These are phyloP conservation scores for Moringa oleifera DNA, from an alignment of 345 rosid genomes.

Conservation along the genomic window DNA sequence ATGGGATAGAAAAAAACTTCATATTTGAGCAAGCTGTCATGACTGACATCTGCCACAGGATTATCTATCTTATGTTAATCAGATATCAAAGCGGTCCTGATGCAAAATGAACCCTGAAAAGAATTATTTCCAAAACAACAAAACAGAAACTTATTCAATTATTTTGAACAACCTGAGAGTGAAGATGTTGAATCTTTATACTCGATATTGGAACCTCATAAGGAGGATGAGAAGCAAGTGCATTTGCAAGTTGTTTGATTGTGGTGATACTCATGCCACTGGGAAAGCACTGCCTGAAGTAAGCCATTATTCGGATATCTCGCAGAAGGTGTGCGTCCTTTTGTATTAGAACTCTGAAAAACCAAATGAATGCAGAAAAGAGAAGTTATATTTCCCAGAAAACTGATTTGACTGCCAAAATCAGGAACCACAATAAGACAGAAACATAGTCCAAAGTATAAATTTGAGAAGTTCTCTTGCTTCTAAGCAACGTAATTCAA, in stretches of 20 bases:
- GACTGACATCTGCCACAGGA: background rate
- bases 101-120: background rate
- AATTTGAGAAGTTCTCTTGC: background rate
- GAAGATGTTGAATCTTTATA: constrained; percentile 73
- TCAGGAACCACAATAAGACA: background rate
- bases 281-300: constrained; percentile 81
- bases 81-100: background rate
- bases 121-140: background rate
- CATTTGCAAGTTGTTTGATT: constrained; percentile 78
- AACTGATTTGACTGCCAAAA: no score
- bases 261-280: constrained; percentile 50
- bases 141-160: background rate
- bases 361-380: constrained; percentile 3
- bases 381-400: constrained; percentile 3
- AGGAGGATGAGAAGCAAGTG: constrained; percentile 80
- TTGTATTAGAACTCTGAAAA: constrained; percentile 46
- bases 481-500: background rate
- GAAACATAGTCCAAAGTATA: background rate
- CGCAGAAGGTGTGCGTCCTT: constrained; percentile 74
- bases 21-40: background rate
- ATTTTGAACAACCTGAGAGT: constrained; percentile 58
- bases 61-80: background rate
- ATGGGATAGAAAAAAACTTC: background rate
- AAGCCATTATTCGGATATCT: constrained; percentile 70
- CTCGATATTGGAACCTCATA: constrained; percentile 77